Conservation (phyloP, 768 basidiomycete species). For the Boletus subcaerulescens region DNA sequence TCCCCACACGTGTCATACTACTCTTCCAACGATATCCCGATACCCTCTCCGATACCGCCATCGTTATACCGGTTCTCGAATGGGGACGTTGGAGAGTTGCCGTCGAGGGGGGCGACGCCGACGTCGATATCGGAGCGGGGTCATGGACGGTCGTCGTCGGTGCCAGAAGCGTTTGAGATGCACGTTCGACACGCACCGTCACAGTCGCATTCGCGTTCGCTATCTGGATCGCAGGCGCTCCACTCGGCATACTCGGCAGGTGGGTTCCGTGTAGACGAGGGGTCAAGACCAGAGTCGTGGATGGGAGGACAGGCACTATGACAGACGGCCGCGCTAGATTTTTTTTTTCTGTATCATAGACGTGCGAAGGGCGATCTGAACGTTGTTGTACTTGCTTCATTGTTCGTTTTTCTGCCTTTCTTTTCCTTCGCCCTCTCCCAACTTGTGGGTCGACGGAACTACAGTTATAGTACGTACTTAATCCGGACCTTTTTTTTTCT, state of each 20-base stretch:
- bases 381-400: conserved; percentile 26
- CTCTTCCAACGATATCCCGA: conserved; percentile 49
- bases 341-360: conserved; percentile 18
- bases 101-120: conserved; percentile 11
- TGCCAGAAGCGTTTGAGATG: conserved; percentile 39
- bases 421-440: background rate
- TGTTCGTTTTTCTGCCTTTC: background rate
- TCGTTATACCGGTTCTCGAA: conserved; percentile 45
- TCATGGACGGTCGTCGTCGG: conserved; percentile 2
- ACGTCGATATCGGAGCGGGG: conserved; percentile 2
- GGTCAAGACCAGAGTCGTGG: conserved; percentile 15
- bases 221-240: conserved; percentile 9
- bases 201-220: background rate
- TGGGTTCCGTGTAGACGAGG: background rate
- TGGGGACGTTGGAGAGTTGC: conserved; percentile 43
- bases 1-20: conserved; percentile 58
- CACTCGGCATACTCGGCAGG: background rate
- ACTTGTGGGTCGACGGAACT: no score
- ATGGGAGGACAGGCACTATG: conserved; percentile 17
- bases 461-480: background rate
- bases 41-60: conserved; percentile 56
- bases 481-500: background rate
- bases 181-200: conserved; percentile 30
- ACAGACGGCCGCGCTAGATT: background rate
- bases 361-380: conserved; percentile 8